Conservation (phyloP, 768 basidiomycete genomes). For the Amyloporia xantha region DNA sequence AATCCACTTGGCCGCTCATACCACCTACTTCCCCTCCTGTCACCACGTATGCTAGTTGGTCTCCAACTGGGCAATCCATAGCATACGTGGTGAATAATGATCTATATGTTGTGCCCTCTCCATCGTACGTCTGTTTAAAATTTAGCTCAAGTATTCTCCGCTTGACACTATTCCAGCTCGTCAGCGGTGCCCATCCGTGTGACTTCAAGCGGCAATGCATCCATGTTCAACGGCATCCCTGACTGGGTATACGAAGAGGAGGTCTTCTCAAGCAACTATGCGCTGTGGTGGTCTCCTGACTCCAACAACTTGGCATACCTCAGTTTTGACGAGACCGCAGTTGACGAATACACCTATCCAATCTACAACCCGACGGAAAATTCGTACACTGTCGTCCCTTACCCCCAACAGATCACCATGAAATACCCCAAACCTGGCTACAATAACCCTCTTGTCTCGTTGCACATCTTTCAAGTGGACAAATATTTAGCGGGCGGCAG, state of each 20-base stretch:
- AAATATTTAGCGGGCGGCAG: slow-evolving; percentile 34
- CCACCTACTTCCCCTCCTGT: slow-evolving; percentile 62
- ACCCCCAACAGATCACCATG: slow-evolving; percentile 57
- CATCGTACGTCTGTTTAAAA: slow-evolving; percentile 39
- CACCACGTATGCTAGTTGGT: slow-evolving; percentile 81
- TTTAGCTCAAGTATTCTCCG: background rate
- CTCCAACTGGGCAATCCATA: slow-evolving; percentile 76
- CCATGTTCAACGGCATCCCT: slow-evolving; percentile 89
- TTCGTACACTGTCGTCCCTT: slow-evolving; percentile 66
- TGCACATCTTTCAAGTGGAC: slow-evolving; percentile 76
- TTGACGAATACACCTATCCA: slow-evolving; percentile 82
- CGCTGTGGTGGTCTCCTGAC: slow-evolving; percentile 91
- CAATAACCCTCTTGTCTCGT: slow-evolving; percentile 78
- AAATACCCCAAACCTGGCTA: slow-evolving; percentile 89
- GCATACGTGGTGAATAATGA: slow-evolving; percentile 87
- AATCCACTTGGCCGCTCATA: slow-evolving; percentile 63
- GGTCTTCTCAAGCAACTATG: slow-evolving; percentile 62
- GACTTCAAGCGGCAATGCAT: slow-evolving; percentile 73
- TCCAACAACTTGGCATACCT: slow-evolving; percentile 76
- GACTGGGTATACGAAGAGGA: slow-evolving; percentile 99
- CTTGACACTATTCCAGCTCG: slow-evolving; percentile 9
- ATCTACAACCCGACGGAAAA: slow-evolving; percentile 85
- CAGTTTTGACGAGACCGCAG: slow-evolving; percentile 79
- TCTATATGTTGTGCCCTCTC: slow-evolving; percentile 73
- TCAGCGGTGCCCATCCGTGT: slow-evolving; percentile 56